phyloP scores from a whole-genome alignment of 331 rosid species.

The Arachis monticola region DNA sequence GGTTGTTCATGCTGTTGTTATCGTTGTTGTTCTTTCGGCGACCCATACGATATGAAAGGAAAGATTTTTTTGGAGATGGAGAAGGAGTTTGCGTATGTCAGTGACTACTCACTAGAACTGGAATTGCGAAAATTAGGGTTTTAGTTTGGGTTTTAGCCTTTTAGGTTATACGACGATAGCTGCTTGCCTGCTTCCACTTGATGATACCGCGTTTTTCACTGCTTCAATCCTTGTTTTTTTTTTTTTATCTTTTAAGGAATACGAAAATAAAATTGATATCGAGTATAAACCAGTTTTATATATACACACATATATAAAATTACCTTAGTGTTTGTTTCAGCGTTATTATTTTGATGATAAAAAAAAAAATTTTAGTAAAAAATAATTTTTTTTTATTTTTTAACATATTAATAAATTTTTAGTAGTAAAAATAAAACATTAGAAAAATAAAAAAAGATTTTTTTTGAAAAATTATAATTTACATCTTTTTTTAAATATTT shows the following conservation, averaged over 20 bases:
- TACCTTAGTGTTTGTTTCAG: too few species aligned
- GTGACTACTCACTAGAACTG: neutral
- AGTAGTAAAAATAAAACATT: too few species aligned
- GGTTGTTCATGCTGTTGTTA: constrained; percentile 46
- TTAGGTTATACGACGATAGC: neutral
- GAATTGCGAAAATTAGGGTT: constrained; percentile 42
- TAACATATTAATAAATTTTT: too few species aligned
- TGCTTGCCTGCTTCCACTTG: neutral
- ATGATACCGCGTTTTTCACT: neutral
- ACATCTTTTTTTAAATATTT: too few species aligned
- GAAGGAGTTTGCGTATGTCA: neutral
- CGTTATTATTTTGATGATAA: too few species aligned
- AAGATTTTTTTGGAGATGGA: neutral
- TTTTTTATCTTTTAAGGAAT: neutral
- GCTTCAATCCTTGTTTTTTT: neutral
- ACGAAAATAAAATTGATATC: too few species aligned
- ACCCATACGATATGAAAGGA: constrained; percentile 49
- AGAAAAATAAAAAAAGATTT: too few species aligned
- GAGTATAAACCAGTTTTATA: too few species aligned
- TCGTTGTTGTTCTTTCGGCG: constrained; percentile 62
- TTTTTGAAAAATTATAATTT: too few species aligned
- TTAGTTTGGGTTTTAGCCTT: constrained; percentile 17
- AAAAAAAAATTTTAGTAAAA: too few species aligned
- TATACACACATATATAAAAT: too few species aligned
- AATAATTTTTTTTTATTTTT: too few species aligned